Base-by-base conservation (phyloP, 306 rosid genomes). In the Vicia faba region DNA sequence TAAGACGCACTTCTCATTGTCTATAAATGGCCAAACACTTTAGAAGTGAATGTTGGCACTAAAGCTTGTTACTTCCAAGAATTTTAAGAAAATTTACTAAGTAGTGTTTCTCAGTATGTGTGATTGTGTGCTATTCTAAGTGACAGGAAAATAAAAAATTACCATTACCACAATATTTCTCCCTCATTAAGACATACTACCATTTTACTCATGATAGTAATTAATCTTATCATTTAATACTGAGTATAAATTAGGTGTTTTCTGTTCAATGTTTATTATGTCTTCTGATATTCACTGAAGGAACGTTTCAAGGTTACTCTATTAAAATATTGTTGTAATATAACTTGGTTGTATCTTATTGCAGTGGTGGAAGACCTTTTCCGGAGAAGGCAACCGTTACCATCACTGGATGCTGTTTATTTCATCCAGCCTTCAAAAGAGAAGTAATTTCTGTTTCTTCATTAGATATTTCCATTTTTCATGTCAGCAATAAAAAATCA, bases 331-430 rank as follows among this genome's bases (percentile, higher is more conserved):
- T 75, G 70, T 23, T 35, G 20, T 38, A 14, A 18, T 48, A 64
- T 64, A 61, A 53, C 45, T 58, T 74, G 26, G 28, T 54, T 7
- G 25, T 48, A 68, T 75, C 79, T 66, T 66, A 65, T 66, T 82
- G 85, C 88, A 90, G 99, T 90, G 91, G 97, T 93, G 55, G 99
- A 93, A 82, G 99, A 93, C 74, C 87, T 93, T 63, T 93, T 93
- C 74, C 81, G 91, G 75, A 84, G 99, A 82, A 90, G 99, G 84
- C 90, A 93, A 67, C 97, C 97, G 11, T 78, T 93, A 85, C 99
- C 99, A 19, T 88, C 95, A 33, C 50, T 93, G 92, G 97, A 90
- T 78, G 99, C 79, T 75, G 79, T 93, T 79, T 93, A 90, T 81
- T 93, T 79, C 87, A 74, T 93, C 15, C 99, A 93, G 80, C 99